These are phyloP conservation scores for Leccinum griseonigrum DNA, from an alignment of 1,284 basidiomycete species.

Conservation along the genomic window DNA sequence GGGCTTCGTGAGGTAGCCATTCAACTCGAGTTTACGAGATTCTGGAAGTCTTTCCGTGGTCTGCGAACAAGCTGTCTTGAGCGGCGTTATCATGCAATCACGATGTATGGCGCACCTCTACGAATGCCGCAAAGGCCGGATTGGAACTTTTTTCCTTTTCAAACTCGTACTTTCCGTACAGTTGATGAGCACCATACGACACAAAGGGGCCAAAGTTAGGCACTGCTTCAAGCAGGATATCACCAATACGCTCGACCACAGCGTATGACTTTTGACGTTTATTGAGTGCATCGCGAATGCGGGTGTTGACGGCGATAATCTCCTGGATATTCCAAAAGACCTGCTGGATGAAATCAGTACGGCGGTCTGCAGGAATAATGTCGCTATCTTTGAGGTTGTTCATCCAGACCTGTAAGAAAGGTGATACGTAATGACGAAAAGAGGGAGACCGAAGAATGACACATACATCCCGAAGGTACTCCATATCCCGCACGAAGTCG, in stretches of 20 bases:
- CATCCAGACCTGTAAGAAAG: conserved; percentile 75
- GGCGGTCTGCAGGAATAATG: conserved; percentile 74
- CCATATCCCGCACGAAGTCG: conserved; percentile 97
- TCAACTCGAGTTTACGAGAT: conserved; percentile 95
- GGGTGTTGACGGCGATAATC: conserved; percentile 88
- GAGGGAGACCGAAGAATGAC: conserved; percentile 3
- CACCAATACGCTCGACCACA: conserved; percentile 90
- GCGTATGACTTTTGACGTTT: conserved; percentile 95
- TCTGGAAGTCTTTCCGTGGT: conserved; percentile 90
- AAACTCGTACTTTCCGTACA: conserved; percentile 98
- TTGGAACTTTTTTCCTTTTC: conserved; percentile 97
- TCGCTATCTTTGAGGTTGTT: conserved; percentile 78
- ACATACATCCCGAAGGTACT: conserved; percentile 93
- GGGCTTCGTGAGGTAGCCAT: conserved; percentile 98
- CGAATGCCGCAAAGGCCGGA: conserved; percentile 92
- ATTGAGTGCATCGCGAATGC: conserved; percentile 88
- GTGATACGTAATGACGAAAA: conserved; percentile 5
- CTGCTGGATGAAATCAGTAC: conserved; percentile 87
- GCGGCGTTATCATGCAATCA: conserved; percentile 4
- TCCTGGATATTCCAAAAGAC: conserved; percentile 99
- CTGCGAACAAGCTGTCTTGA: conserved; percentile 38
- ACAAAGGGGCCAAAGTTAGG: conserved; percentile 93
- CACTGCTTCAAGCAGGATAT: conserved; percentile 87
- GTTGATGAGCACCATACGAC: conserved; percentile 92
- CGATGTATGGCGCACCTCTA: conserved; percentile 64